Base-by-base conservation (phyloP, 495 filamentous ascomycete species). In the Aspergillus kassunensis region DNA sequence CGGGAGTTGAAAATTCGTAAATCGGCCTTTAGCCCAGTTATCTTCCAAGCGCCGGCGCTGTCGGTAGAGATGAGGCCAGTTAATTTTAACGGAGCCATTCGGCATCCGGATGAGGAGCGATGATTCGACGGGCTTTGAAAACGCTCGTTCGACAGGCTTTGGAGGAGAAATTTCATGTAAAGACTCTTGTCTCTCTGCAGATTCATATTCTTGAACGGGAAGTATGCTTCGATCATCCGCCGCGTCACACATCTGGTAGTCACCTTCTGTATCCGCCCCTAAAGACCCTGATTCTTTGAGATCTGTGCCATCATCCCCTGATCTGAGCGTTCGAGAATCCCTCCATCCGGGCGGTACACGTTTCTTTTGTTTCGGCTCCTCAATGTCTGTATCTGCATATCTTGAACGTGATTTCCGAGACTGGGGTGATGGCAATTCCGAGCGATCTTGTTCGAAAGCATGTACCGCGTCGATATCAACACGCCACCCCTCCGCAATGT, bases 21-120 rank as follows among this genome's bases (percentile, higher is more conserved):
- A 96, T 30, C 81, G 83, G 19, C 88, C 91, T 25, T 83, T 79
- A 35, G 87, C 79, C 93, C 93, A 98, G 67, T 97, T 97, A 6
- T 86, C 83, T 65, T 98, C 93, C 19, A 98, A 74, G 21, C 85
- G 78, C 51, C 84, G 78, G 39, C 91, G 82, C 71, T 96, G 89
- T 53, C 89, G 92, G 67, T 93, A 98, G 3, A 97, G 75, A 61
- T 95, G 86, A 37, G 87, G 54, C 71, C 71, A 77, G 42, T 75
- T 75, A 27, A 77, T 45, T 39, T 69, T 70, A 4, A 59, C 59
- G 6, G 59, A 57, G 19, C 71, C 68, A 25, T 73, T 65, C 12
- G 68, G 59, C 49, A 60, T 60, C 25, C 66, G 61, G 5, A 64
- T 54, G 6, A 73, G 49, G 7, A 75, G 54, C 11, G 70, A 66